Evolutionary conservation across 306 rosid species (phyloP).

Genomic region (Sphenostylis stenocarpa): DNA sequence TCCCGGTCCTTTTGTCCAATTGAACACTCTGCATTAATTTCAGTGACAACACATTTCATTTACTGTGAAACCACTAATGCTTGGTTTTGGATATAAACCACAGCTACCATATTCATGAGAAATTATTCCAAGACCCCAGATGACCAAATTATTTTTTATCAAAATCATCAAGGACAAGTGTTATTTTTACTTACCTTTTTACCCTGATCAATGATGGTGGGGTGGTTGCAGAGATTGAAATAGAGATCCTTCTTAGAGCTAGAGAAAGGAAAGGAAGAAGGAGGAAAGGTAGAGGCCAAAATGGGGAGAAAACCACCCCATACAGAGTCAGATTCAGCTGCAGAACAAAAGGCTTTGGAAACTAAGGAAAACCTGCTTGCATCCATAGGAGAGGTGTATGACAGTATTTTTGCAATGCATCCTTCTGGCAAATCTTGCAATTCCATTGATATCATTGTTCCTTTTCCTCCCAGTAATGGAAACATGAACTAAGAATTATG

Average conservation of each 20-base stretch:
- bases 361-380: not conserved
- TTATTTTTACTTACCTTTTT: not conserved
- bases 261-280: no score
- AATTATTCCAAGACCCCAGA: no score
- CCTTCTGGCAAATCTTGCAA: constrained; percentile 20
- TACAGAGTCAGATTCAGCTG: not conserved
- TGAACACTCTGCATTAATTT: constrained; percentile 36
- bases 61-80: not conserved
- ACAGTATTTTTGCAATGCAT: constrained; percentile 20
- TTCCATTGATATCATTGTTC: not conserved
- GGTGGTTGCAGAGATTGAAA: not conserved
- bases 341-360: not conserved
- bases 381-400: constrained; percentile 8
- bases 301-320: constrained; percentile 14
- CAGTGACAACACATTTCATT: not conserved
- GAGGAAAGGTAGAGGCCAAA: not conserved
- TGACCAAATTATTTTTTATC: no score
- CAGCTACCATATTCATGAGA: no score
- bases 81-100: no score
- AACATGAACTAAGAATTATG: no score
- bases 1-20: constrained; percentile 43
- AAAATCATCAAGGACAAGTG: not conserved
- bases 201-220: not conserved
- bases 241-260: constrained; percentile 22
- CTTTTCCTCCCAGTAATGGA: not conserved